phyloP scores from a whole-genome alignment of 1,284 basidiomycete genomes.

The Fomitopsis pinicola region DNA sequence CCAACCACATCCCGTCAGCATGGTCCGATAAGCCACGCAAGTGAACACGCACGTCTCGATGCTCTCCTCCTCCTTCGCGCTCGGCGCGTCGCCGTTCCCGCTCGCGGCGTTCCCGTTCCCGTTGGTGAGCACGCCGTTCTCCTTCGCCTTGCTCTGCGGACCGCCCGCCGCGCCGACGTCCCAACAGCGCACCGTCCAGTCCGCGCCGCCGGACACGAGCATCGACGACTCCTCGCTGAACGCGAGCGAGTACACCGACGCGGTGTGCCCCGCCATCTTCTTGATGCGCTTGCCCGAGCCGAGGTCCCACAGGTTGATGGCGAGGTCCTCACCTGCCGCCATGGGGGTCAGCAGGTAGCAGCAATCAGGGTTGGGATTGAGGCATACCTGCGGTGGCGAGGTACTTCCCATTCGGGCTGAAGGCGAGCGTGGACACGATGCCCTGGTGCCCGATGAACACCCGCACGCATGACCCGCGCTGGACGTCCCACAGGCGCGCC shows the following conservation, averaged over 20 bases:
- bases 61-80: slow-evolving; percentile 40
- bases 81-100: slow-evolving; percentile 13
- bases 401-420: slow-evolving; percentile 92
- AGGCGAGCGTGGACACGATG: slow-evolving; percentile 81
- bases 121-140: slow-evolving; percentile 41
- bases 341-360: background rate
- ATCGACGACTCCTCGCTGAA: slow-evolving; percentile 91
- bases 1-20: slow-evolving; percentile 2
- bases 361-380: background rate
- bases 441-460: slow-evolving; percentile 97
- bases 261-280: slow-evolving; percentile 94
- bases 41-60: slow-evolving; percentile 53
- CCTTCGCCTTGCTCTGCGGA: slow-evolving; percentile 44
- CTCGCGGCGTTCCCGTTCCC: slow-evolving; percentile 22
- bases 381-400: slow-evolving; percentile 82
- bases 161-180: slow-evolving; percentile 87
- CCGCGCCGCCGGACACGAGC: slow-evolving; percentile 85
- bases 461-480: slow-evolving; percentile 88
- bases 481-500: slow-evolving; percentile 97
- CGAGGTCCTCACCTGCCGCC: slow-evolving; percentile 76
- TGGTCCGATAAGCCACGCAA: background rate
- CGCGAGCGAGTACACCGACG: slow-evolving; percentile 84
- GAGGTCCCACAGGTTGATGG: slow-evolving; percentile 96
- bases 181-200: slow-evolving; percentile 97
- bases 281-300: slow-evolving; percentile 92